Conservation (phyloP, 2,329 filamentous ascomycete species). For the Graphilbum fragrans region DNA sequence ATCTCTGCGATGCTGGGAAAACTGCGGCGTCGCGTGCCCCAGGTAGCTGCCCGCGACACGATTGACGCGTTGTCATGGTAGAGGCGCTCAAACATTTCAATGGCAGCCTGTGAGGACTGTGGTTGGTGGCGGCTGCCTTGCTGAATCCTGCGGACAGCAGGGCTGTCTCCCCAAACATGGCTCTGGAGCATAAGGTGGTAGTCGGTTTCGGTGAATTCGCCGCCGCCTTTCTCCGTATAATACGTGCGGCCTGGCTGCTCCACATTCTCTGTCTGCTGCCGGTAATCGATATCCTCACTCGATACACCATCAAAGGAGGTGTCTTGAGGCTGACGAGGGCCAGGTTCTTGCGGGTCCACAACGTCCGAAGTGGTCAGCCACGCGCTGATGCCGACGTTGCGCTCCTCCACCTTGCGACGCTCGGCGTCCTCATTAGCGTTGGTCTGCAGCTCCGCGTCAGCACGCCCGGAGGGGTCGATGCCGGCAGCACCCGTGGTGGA, state of each 20-base stretch:
- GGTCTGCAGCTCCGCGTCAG: conserved; percentile 24
- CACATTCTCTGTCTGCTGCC: conserved; percentile 36
- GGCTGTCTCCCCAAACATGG: conserved; percentile 36
- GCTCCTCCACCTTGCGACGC: conserved; percentile 28
- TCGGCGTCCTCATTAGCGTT: conserved; percentile 37
- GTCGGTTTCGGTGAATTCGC: conserved; percentile 33
- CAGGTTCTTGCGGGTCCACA: background rate
- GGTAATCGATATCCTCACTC: conserved; percentile 29
- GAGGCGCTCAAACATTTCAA: conserved; percentile 37
- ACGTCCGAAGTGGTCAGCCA: conserved; percentile 30
- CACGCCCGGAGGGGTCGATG: conserved; percentile 32
- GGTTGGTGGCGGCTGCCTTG: conserved; percentile 28
- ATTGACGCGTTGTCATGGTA: conserved; percentile 45
- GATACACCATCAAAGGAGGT: conserved; percentile 23
- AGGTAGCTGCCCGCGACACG: conserved; percentile 52
- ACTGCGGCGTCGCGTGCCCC: conserved; percentile 56
- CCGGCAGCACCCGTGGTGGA: conserved; percentile 28
- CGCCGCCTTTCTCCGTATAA: conserved; percentile 25
- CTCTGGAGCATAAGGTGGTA: conserved; percentile 34
- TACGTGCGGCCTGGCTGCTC: conserved; percentile 37
- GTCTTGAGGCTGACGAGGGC: background rate
- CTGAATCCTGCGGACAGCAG: conserved; percentile 32
- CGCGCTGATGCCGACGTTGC: conserved; percentile 35
- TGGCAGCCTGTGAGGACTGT: conserved; percentile 38
- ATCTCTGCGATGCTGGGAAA: conserved; percentile 47